phyloP scores from a whole-genome alignment of 169 alveolate species.

The Cystoisospora suis region DNA sequence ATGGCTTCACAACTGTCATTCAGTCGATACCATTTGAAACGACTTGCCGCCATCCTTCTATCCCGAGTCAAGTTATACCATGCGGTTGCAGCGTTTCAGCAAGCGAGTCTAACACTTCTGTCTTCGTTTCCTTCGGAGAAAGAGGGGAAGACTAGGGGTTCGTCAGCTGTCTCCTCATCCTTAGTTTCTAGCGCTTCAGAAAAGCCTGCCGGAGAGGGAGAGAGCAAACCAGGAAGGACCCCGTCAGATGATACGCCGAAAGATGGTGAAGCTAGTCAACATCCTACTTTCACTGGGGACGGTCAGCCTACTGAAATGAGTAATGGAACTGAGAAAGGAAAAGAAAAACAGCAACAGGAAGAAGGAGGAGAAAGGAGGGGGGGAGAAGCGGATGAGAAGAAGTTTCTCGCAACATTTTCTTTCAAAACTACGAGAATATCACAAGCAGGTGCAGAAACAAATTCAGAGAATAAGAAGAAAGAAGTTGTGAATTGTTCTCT shows the following conservation, averaged over 20 bases:
- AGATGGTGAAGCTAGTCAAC: background rate
- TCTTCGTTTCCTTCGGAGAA: background rate
- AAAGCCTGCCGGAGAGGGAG: background rate
- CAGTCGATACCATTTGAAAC: conserved; percentile 15
- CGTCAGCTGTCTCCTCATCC: background rate
- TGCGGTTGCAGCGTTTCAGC: background rate
- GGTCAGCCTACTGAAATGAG: background rate
- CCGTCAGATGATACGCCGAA: background rate
- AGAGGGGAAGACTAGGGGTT: background rate
- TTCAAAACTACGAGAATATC: background rate
- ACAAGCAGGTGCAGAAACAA: background rate
- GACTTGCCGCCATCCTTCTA: conserved; percentile 8
- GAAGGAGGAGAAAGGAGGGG: background rate
- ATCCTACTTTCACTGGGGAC: background rate
- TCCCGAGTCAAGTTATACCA: background rate
- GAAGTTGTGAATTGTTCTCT: background rate
- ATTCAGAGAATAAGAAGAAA: background rate
- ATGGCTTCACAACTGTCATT: background rate
- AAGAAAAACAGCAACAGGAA: background rate
- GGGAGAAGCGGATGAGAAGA: background rate
- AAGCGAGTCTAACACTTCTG: background rate
- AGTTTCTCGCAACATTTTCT: background rate
- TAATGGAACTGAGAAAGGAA: background rate
- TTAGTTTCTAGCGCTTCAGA: background rate
- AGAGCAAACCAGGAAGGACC: background rate